Evolutionary conservation across 768 basidiomycete species (phyloP).

Genomic region (Podaxis carcinomalis): DNA sequence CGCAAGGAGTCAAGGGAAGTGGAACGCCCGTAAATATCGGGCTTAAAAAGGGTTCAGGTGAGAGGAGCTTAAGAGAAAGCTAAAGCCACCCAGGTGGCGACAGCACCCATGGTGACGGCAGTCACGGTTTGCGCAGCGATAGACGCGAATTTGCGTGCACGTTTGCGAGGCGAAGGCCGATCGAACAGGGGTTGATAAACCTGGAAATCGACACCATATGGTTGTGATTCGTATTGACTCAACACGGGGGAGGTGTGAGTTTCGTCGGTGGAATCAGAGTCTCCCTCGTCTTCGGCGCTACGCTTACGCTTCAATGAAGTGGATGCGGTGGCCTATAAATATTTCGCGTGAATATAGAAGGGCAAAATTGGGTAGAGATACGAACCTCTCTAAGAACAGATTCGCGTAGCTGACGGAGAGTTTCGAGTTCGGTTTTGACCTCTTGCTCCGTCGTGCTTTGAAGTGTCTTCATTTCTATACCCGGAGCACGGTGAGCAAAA

Average conservation of each 20-base stretch:
- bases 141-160: conserved; percentile 38
- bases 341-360: background rate
- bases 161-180: conserved; percentile 36
- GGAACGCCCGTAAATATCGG: too few relatives aligned
- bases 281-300: background rate
- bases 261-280: background rate
- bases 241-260: too few relatives aligned
- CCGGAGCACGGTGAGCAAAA: conserved; percentile 4
- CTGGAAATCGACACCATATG: background rate
- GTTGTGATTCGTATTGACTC: background rate
- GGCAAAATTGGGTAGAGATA: conserved; percentile 7
- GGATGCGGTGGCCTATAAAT: conserved; percentile 13
- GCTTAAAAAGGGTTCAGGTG: background rate
- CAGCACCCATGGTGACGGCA: conserved; percentile 62
- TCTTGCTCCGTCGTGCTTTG: conserved; percentile 39
- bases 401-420: conserved; percentile 22
- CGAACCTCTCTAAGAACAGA: conserved; percentile 24
- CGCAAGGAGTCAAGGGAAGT: background rate
- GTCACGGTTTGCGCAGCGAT: conserved; percentile 55
- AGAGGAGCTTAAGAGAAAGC: conserved; percentile 49
- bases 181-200: conserved; percentile 15
- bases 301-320: conserved; percentile 55
- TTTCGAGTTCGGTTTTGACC: conserved; percentile 42
- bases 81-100: conserved; percentile 69
- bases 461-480: conserved; percentile 41